Base-by-base conservation (phyloP, 1,284 basidiomycete species). In the Trichosporon asahii region DNA sequence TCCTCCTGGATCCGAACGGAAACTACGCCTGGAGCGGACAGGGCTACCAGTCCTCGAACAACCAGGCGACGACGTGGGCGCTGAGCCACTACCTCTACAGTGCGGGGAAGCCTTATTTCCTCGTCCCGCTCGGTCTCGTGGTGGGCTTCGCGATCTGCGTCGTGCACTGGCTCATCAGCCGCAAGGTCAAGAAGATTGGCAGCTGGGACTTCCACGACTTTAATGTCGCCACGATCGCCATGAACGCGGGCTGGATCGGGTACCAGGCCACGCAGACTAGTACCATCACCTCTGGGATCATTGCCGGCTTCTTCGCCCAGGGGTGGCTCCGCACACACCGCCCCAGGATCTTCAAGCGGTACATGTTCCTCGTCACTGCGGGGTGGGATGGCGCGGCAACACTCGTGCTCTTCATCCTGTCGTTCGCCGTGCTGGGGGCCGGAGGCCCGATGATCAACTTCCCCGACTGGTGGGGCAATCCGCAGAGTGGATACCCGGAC, bases 361-460 rank as follows among this genome's bases (percentile, higher is more conserved):
- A 75, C 68, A 65, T 66, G 18, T 76, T 72, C 66, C 68, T 76
- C 37, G 63, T 72, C 33, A 70, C 73, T 1, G 80, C 78, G 0
- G 84, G 80, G 9, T 77, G 84, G 23, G 84, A 85, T 66, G 84
- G 82, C 18, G 84, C 80, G 3, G 79, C 78, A 12, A 73, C 82
- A 15, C 73, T 82, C 21, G 83, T 84, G 79, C 77, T 84, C 23
- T 85, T 85, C 69, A 80, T 85, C 14, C 83, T 83, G 68, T 69
- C 81, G n/a, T 76, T 84, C 72, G 68, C 78, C n/a, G 66, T 80
- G 6, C 74, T 76, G 8, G 76, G 75, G 7, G 76, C 74, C 2
- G 72, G 67, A 6, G 73, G 74, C 2, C 35, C 70, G 14, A 37
- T 25, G 18, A 68, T 60, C 33, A 61, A 73, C 12, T 77, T 77